Base-by-base conservation (phyloP, 2,329 filamentous ascomycete genomes). In the Trichoderma sp. region DNA sequence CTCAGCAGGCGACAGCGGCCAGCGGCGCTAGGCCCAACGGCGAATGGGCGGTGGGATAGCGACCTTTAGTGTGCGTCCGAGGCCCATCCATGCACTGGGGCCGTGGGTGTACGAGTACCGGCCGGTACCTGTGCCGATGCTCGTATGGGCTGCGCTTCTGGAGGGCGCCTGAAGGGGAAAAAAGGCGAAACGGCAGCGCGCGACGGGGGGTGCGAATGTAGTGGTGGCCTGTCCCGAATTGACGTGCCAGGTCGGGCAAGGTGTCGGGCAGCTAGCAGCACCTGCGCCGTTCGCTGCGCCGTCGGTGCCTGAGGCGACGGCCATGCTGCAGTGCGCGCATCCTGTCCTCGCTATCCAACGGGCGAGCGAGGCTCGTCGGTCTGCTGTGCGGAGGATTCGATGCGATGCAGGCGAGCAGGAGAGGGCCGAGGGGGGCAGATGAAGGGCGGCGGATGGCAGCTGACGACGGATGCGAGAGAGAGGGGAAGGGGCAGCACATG, bases 11-110 rank as follows among this genome's bases (percentile, higher is more conserved):
- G 52, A 49, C 33, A 65, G 61, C 62, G 67, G 61, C 33, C 57
- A 76, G 67, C 73, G 74, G 74, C 77, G 77, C 77, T 79, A 79
- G 73, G 72, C 78, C 78, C 74, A 78, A 78, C 71, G 58, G 73
- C 74, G 78, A 75, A 75, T 78, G 75, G 70, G 77, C 74, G 77
- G 78, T 77, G 77, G 76, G 76, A 76, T 76, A 74, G 73, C 72
- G 71, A 75, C 75, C 73, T 77, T 77, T 79, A 79, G 77, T 74
- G 76, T 71, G 73, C 37, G 59, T 62, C 58, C 69, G 43, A 58
- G 69, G 65, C 43, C 65, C 68, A 70, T 63, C 62, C 68, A 70
- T 68, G 68, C 68, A 70, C 62, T 70, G 63, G 59, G 69, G 64
- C 64, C 63, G 64, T 62, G 68, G 68, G 64, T 58, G 68, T 62